phyloP scores from a whole-genome alignment of 768 basidiomycete species.

The Rhizopogon vesiculosus region DNA sequence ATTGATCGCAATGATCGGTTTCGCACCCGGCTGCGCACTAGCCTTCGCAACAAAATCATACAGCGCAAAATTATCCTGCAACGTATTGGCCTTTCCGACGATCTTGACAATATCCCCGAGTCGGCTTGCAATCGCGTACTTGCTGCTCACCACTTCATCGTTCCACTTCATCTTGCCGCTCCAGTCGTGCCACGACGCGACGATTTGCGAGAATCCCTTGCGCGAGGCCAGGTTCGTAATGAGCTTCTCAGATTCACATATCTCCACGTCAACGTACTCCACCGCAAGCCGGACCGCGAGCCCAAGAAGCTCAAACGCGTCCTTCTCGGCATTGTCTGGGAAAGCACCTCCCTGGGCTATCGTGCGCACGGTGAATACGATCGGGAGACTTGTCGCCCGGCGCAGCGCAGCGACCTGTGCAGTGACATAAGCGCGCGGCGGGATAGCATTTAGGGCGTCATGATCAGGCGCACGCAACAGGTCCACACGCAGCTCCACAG shows the following conservation, averaged over 20 bases:
- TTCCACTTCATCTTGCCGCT: slow-evolving; percentile 83
- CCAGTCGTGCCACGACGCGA: slow-evolving; percentile 97
- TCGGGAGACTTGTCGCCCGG: slow-evolving; percentile 71
- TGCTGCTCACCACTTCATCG: slow-evolving; percentile 56
- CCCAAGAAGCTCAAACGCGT: slow-evolving; percentile 69
- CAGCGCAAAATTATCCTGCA: slow-evolving; percentile 79
- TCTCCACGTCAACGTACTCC: slow-evolving; percentile 93
- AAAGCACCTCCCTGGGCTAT: slow-evolving; percentile 87
- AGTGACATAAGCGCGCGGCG: slow-evolving; percentile 68
- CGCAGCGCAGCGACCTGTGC: slow-evolving; percentile 79
- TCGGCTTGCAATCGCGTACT: slow-evolving; percentile 58
- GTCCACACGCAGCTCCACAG: slow-evolving; percentile 92
- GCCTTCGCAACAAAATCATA: slow-evolving; percentile 61
- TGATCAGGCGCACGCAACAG: slow-evolving; percentile 55
- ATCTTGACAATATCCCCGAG: slow-evolving; percentile 92
- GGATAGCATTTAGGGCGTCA: slow-evolving; percentile 45
- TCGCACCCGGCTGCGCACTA: slow-evolving; percentile 41
- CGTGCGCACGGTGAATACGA: slow-evolving; percentile 90
- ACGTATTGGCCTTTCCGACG: slow-evolving; percentile 72
- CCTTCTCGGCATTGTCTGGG: slow-evolving; percentile 71
- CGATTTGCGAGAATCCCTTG: slow-evolving; percentile 74
- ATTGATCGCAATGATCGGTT: slow-evolving; percentile 92
- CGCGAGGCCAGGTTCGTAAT: slow-evolving; percentile 53
- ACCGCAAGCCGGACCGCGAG: slow-evolving; percentile 80
- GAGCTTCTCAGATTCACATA: slow-evolving; percentile 60